Percentiles rank a stretch among this genome's conserved stretches.
These are phyloP conservation scores for Lophium mytilinum DNA, from an alignment of 495 filamentous ascomycete species.

Conservation along the genomic window DNA sequence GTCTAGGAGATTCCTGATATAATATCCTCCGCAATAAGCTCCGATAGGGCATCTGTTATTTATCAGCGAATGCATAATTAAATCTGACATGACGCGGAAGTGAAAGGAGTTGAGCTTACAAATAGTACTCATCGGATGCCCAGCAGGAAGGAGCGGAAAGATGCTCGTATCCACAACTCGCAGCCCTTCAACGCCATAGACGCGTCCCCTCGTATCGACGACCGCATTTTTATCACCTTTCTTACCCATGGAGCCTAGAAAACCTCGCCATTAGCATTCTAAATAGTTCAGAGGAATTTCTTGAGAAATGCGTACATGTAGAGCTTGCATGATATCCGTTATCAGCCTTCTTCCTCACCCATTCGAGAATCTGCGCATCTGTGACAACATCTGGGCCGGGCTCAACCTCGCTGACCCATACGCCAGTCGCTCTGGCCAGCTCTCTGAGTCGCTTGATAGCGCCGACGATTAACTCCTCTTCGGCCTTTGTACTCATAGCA, in stretches of 20 bases:
- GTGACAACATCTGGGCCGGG: background rate
- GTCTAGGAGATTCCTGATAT: too few relatives aligned
- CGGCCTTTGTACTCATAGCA: slow-evolving; percentile 44
- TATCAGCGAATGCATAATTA: slow-evolving; percentile 14
- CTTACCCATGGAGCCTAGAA: slow-evolving; percentile 4
- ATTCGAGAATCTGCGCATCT: slow-evolving; percentile 1
- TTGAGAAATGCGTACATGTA: background rate
- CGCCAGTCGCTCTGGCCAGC: background rate
- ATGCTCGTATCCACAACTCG: slow-evolving; percentile 25
- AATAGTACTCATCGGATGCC: slow-evolving; percentile 19
- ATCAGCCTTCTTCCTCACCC: background rate
- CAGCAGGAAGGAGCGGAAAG: slow-evolving; percentile 20
- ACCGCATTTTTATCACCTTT: slow-evolving; percentile 14
- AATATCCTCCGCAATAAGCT: slow-evolving; percentile 54
- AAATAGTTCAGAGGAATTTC: background rate
- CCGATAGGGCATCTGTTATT: slow-evolving; percentile 40
- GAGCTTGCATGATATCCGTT: background rate
- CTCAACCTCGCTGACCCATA: background rate
- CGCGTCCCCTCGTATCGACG: slow-evolving; percentile 19
- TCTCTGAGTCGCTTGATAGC: slow-evolving; percentile 45
- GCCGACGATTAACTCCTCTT: slow-evolving; percentile 46
- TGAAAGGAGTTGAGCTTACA: slow-evolving; percentile 31
- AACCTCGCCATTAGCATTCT: background rate
- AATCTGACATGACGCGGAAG: background rate
- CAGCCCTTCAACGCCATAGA: slow-evolving; percentile 19